Conservation (phyloP, 2,329 filamentous ascomycete genomes). For the Thyridium curvatum region DNA sequence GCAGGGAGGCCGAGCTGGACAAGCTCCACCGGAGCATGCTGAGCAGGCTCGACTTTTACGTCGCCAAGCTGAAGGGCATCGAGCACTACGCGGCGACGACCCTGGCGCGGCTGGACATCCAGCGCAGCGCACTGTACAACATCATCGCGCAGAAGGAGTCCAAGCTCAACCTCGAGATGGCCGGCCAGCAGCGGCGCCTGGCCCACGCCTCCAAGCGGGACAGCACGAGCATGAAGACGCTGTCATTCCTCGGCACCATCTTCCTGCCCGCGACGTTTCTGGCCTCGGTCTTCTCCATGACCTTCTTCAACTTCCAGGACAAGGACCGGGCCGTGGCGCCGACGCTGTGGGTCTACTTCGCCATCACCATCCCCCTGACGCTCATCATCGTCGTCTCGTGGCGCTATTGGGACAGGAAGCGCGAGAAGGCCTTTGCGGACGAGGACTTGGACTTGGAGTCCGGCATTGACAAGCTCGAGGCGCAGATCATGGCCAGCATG, state of each 20-base stretch:
- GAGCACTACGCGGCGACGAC: constrained; percentile 59
- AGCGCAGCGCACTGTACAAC: constrained; percentile 57
- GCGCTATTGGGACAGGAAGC: constrained; percentile 45
- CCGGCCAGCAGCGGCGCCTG: constrained; percentile 51
- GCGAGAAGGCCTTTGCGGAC: constrained; percentile 38
- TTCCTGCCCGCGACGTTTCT: constrained; percentile 59
- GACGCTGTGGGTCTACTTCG: constrained; percentile 58
- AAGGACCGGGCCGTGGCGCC: constrained; percentile 37
- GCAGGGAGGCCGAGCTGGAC: constrained; percentile 21
- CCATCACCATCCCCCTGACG: constrained; percentile 52
- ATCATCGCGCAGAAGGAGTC: constrained; percentile 61
- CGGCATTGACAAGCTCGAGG: constrained; percentile 51
- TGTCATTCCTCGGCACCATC: constrained; percentile 56
- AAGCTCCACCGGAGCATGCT: constrained; percentile 46
- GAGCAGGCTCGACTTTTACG: constrained; percentile 52
- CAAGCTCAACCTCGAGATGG: constrained; percentile 57
- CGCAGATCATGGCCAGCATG: constrained; percentile 49
- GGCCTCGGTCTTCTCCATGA: constrained; percentile 60
- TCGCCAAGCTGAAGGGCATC: constrained; percentile 52
- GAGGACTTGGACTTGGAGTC: constrained; percentile 48
- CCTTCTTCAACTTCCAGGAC: constrained; percentile 57
- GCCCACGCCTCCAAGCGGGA: constrained; percentile 56
- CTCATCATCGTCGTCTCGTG: constrained; percentile 47
- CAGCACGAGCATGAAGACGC: constrained; percentile 59
- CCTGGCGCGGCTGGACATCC: constrained; percentile 53